Percentiles rank a stretch among this genome's conserved stretches.
Conservation (phyloP, 306 rosid genomes). For the Casuarina glauca region DNA sequence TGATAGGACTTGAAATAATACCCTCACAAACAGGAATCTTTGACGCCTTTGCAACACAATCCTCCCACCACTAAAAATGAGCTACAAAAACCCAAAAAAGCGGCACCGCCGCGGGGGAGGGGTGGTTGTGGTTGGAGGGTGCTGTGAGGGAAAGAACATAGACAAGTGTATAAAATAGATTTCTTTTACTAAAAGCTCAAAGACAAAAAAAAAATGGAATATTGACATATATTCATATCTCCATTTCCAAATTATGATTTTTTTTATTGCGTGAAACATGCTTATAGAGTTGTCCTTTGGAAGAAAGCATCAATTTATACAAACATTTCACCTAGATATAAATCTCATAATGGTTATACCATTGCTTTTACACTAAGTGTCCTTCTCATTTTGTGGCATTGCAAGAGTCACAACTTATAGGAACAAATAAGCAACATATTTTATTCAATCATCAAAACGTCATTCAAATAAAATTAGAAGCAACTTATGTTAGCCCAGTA, state of each 20-base stretch:
- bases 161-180: neutral
- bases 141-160: neutral
- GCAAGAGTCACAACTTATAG: neutral
- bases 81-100: neutral
- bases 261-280: neutral
- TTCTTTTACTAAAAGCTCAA: neutral
- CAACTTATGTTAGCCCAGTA: neutral
- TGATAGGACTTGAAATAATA: neutral
- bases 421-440: neutral
- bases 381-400: neutral
- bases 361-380: neutral
- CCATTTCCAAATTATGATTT: neutral
- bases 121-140: too few species aligned
- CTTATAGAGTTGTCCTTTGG: neutral
- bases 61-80: neutral
- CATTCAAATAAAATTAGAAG: neutral
- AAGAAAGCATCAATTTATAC: neutral
- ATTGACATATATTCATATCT: neutral
- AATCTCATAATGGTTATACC: neutral
- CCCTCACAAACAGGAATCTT: neutral
- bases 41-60: neutral
- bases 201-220: neutral
- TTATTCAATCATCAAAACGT: neutral
- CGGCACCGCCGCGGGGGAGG: too few species aligned
- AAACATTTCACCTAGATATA: neutral